Evolutionary conservation across 2,329 filamentous ascomycete genomes (phyloP).

Genomic region (Phialophora tarda): DNA sequence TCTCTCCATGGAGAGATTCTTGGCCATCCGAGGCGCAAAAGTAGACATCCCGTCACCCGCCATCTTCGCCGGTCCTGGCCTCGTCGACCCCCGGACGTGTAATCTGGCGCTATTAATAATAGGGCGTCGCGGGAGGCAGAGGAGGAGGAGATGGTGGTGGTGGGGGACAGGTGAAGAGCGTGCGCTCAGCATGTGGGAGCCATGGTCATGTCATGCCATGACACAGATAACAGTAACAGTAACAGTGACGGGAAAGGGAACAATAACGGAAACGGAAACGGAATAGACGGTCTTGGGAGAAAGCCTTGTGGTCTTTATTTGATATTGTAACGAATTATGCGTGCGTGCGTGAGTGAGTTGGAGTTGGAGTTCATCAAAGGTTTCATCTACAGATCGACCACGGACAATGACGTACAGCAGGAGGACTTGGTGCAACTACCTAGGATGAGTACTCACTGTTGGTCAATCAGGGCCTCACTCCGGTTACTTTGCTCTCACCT

Average conservation of each 20-base stretch:
- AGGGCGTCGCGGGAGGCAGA: not conserved
- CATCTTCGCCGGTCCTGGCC: conserved; percentile 23
- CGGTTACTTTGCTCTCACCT: too few relatives aligned
- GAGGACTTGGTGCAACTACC: too few relatives aligned
- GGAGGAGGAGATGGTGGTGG: not conserved
- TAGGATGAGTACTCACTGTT: too few relatives aligned
- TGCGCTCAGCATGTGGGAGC: not conserved
- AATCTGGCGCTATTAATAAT: not conserved
- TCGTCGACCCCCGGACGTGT: not conserved
- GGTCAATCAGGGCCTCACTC: too few relatives aligned
- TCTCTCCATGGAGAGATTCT: conserved; percentile 34
- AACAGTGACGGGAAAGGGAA: not conserved
- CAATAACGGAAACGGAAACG: too few relatives aligned
- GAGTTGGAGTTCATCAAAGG: too few relatives aligned
- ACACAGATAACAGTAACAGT: too few relatives aligned
- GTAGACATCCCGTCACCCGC: conserved; percentile 37
- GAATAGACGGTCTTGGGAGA: not conserved
- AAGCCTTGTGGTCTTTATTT: not conserved
- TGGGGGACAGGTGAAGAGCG: not conserved
- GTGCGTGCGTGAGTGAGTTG: too few relatives aligned
- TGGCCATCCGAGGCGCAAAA: conserved; percentile 36
- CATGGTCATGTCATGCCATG: not conserved
- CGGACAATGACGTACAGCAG: too few relatives aligned
- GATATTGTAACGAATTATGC: not conserved
- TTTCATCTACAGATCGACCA: too few relatives aligned